Evolutionary conservation across 2,329 filamentous ascomycete species (phyloP).

Genomic region (Alternaria triticimaculans): DNA sequence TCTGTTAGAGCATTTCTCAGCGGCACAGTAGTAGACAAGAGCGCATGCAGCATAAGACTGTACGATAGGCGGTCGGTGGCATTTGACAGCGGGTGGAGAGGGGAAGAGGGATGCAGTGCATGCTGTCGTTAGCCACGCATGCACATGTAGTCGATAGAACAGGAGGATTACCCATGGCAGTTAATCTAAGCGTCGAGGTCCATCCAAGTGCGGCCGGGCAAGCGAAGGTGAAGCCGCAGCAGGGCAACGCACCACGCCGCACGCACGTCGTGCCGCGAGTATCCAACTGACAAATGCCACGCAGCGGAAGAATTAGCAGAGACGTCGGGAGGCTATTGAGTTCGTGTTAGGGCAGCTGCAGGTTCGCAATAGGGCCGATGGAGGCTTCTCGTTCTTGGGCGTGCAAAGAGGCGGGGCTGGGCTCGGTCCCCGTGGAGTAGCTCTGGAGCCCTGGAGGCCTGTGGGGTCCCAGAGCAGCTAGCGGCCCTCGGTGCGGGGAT

Average conservation of each 20-base stretch:
- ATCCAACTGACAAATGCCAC: not conserved
- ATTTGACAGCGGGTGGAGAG: slow-evolving; percentile 4
- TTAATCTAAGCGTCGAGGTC: slow-evolving; percentile 16
- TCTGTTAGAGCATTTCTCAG: slow-evolving; percentile 10
- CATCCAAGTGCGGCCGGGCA: slow-evolving; percentile 1
- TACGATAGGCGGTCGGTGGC: slow-evolving; percentile 26
- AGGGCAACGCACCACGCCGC: not conserved
- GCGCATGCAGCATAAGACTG: slow-evolving; percentile 24
- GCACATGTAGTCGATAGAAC: slow-evolving; percentile 9
- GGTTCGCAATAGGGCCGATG: not conserved
- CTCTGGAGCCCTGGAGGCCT: not conserved
- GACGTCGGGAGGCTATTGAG: not conserved
- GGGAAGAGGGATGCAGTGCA: slow-evolving; percentile 7
- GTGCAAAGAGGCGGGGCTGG: slow-evolving; percentile 3
- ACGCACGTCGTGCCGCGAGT: not conserved
- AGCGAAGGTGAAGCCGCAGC: not conserved
- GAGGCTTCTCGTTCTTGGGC: not conserved
- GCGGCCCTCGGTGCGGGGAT: slow-evolving; percentile 17
- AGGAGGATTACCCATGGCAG: slow-evolving; percentile 10
- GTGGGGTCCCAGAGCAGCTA: slow-evolving; percentile 13
- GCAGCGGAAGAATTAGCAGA: not conserved
- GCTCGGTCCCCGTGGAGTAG: slow-evolving; percentile 13
- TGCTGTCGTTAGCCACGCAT: slow-evolving; percentile 3
- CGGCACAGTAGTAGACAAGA: slow-evolving; percentile 22
- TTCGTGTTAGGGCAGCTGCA: not conserved